Evolutionary conservation across 1,139 yeast species (phyloP).

Genomic region (Debaryomyces sp.): DNA sequence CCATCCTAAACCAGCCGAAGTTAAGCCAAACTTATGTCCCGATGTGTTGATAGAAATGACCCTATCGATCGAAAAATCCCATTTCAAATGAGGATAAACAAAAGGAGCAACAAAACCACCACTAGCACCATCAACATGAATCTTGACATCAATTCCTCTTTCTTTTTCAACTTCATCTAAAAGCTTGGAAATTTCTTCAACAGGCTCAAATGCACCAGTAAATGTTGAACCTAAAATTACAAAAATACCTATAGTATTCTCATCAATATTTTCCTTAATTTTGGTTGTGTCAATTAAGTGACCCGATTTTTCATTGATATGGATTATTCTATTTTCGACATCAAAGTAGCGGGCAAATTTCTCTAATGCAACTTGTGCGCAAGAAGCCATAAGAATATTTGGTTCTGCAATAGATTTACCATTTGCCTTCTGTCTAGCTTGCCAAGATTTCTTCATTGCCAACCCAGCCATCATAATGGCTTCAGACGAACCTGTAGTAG

Average conservation of each 20-base stretch:
- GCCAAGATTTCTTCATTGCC: slow-evolving; percentile 92
- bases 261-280: slow-evolving; percentile 71
- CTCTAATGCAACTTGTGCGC: slow-evolving; percentile 93
- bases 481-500: slow-evolving; percentile 93
- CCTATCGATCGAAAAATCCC: slow-evolving; percentile 82
- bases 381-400: slow-evolving; percentile 90
- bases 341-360: slow-evolving; percentile 94
- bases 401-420: slow-evolving; percentile 70
- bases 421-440: slow-evolving; percentile 56
- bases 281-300: slow-evolving; percentile 65
- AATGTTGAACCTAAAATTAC: slow-evolving; percentile 90
- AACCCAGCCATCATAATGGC: slow-evolving; percentile 93
- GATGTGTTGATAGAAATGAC: slow-evolving; percentile 89
- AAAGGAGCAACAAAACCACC: slow-evolving; percentile 92
- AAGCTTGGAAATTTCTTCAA: slow-evolving; percentile 56
- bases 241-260: slow-evolving; percentile 90
- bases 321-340: slow-evolving; percentile 79
- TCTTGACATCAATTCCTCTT: slow-evolving; percentile 70
- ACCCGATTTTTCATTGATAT: slow-evolving; percentile 60
- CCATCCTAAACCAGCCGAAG: slow-evolving; percentile 94
- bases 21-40: slow-evolving; percentile 91
- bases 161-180: slow-evolving; percentile 71
- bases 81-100: slow-evolving; percentile 67
- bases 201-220: slow-evolving; percentile 90
- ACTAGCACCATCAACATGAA: slow-evolving; percentile 93